Percentiles rank a stretch among this genome's conserved stretches.
Evolutionary conservation across 2,329 filamentous ascomycete species (phyloP).

Genomic region (Alternaria brassicicola): DNA sequence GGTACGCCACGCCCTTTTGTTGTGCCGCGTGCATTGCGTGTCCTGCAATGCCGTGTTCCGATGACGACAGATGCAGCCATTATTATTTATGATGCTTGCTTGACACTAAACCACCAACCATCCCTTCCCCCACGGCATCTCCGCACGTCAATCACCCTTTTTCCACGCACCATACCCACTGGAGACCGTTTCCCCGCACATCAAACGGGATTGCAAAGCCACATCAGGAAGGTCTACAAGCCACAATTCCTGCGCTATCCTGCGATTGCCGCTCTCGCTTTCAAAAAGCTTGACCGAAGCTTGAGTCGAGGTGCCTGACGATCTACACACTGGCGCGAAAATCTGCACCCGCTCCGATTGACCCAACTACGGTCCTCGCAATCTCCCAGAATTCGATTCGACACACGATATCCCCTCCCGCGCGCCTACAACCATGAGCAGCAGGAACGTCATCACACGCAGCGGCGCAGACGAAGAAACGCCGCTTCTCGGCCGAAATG

Average conservation of each 20-base stretch:
- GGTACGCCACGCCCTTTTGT: slow-evolving; percentile 22
- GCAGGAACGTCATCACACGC: slow-evolving; percentile 14
- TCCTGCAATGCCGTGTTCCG: slow-evolving; percentile 33
- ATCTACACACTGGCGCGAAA: slow-evolving; percentile 10
- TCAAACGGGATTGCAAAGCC: slow-evolving; percentile 4
- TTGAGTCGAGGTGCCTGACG: slow-evolving; percentile 28
- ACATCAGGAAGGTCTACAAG: slow-evolving; percentile 15
- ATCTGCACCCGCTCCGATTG: slow-evolving; percentile 13
- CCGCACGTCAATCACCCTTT: slow-evolving; percentile 21
- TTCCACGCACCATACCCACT: slow-evolving; percentile 14
- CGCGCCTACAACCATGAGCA: slow-evolving; percentile 22
- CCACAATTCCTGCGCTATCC: slow-evolving; percentile 26
- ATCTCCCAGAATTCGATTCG: slow-evolving; percentile 9
- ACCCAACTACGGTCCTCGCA: slow-evolving; percentile 15
- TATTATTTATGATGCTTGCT: slow-evolving; percentile 4
- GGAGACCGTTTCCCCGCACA: slow-evolving; percentile 7
- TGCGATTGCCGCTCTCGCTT: slow-evolving; percentile 32
- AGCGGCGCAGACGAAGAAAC: slow-evolving; percentile 37
- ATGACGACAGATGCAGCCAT: slow-evolving; percentile 45
- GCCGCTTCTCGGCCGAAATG: slow-evolving; percentile 39
- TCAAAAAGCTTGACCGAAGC: slow-evolving; percentile 33
- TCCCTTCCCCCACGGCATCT: slow-evolving; percentile 7
- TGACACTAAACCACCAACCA: slow-evolving; percentile 11
- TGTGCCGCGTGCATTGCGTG: slow-evolving; percentile 10
- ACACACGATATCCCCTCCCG: not conserved